phyloP scores from a whole-genome alignment of 2,329 filamentous ascomycete species.

The Teratosphaeriaceae sp. region DNA sequence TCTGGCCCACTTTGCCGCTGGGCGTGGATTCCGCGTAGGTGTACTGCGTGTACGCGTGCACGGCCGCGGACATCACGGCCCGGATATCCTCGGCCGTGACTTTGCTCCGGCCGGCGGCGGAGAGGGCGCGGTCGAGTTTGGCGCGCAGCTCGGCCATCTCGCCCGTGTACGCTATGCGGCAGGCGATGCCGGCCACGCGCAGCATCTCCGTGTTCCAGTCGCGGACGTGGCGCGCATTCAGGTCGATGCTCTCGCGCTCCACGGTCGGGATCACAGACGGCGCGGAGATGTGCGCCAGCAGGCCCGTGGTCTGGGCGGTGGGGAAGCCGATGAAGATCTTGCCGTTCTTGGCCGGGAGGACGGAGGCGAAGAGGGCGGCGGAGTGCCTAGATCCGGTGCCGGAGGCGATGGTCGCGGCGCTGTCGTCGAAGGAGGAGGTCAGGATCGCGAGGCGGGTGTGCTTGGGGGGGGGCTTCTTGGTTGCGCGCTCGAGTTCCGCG shows the following conservation, averaged over 20 bases:
- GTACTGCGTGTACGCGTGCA: slow-evolving; percentile 81
- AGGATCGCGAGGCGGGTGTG: slow-evolving; percentile 78
- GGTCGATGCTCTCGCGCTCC: slow-evolving; percentile 90
- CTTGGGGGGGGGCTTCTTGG: slow-evolving; percentile 93
- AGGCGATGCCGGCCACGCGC: slow-evolving; percentile 81
- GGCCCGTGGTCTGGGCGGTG: slow-evolving; percentile 92
- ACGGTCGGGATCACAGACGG: slow-evolving; percentile 96
- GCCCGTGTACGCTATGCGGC: slow-evolving; percentile 76
- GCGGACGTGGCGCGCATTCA: slow-evolving; percentile 91
- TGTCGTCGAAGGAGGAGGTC: slow-evolving; percentile 84
- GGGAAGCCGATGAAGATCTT: slow-evolving; percentile 97
- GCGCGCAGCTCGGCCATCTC: slow-evolving; percentile 74
- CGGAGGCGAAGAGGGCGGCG: slow-evolving; percentile 79
- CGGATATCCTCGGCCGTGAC: slow-evolving; percentile 58
- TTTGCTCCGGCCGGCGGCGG: slow-evolving; percentile 30
- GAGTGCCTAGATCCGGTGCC: slow-evolving; percentile 48
- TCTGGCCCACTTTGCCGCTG: slow-evolving; percentile 71
- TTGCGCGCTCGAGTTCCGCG: slow-evolving; percentile 84
- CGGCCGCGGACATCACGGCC: slow-evolving; percentile 66
- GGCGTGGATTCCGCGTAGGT: slow-evolving; percentile 87
- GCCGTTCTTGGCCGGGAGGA: slow-evolving; percentile 81
- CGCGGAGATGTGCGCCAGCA: slow-evolving; percentile 89
- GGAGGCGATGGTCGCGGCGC: slow-evolving; percentile 57
- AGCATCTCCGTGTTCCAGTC: slow-evolving; percentile 95
- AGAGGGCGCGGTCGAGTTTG: slow-evolving; percentile 35